A percentile compares a stretch with the other conserved stretches of the same genome.
These are phyloP conservation scores for Apium graveolens DNA, from an alignment of 129 eudicot genomes.

Conservation along the genomic window DNA sequence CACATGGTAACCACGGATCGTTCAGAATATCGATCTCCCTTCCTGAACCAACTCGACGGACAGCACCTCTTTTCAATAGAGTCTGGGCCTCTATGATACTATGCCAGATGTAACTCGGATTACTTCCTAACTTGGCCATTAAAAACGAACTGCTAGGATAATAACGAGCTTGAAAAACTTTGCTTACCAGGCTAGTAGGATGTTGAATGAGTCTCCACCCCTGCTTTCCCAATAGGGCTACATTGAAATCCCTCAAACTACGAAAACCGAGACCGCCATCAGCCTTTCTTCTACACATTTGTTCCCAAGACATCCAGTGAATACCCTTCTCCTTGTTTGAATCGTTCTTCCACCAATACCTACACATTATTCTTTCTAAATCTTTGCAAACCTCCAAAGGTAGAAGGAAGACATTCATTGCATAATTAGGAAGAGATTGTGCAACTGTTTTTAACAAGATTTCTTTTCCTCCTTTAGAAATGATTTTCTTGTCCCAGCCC, in stretches of 20 bases:
- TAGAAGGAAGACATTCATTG: neutral
- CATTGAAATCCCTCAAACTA: neutral
- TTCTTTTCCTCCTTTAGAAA: neutral
- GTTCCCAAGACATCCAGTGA: neutral
- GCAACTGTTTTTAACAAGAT: neutral
- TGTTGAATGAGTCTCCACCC: neutral
- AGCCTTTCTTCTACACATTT: neutral
- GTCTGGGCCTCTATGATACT: neutral
- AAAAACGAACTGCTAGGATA: neutral
- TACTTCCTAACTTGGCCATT: neutral
- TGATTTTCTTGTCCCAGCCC: neutral
- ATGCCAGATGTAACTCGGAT: neutral
- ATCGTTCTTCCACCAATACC: neutral
- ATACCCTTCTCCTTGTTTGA: neutral
- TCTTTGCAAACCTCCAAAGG: neutral
- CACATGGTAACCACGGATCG: neutral
- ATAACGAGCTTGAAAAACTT: neutral
- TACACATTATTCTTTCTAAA: neutral
- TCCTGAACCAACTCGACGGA: neutral
- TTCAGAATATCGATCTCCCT: neutral
- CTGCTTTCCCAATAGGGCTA: neutral
- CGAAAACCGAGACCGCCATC: neutral
- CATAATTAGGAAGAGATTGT: neutral
- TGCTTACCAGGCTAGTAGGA: neutral
- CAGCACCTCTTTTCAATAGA: neutral